A percentile compares a stretch with the other conserved stretches of the same genome.
These are phyloP conservation scores for Aegilops bicornis DNA, from an alignment of 176 grass and related monocot species.

Conservation along the genomic window DNA sequence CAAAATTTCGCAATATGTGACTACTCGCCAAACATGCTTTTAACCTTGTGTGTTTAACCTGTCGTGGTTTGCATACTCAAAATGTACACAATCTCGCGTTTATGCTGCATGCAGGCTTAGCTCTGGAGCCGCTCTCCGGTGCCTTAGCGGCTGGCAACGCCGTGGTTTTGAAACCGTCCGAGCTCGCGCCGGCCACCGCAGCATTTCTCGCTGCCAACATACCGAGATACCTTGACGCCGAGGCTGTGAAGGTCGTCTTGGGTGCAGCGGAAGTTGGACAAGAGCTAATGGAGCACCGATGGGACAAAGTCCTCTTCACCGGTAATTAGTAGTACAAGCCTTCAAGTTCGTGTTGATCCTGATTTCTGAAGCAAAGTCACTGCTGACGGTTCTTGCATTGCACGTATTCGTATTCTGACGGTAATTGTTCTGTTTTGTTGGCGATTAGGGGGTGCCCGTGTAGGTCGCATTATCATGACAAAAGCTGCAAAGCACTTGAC, in stretches of 20 bases:
- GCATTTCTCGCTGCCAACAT: slow-evolving; percentile 60
- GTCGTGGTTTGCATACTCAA: neutral
- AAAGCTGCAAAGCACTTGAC: slow-evolving; percentile 85
- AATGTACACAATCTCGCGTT: neutral
- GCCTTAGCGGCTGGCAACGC: slow-evolving; percentile 78
- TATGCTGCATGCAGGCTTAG: slow-evolving; percentile 32
- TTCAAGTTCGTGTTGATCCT: neutral
- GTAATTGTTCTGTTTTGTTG: neutral
- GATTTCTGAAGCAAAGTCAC: neutral
- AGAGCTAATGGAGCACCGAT: slow-evolving; percentile 73
- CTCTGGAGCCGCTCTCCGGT: slow-evolving; percentile 71
- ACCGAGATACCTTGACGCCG: slow-evolving; percentile 61
- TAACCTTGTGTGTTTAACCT: neutral
- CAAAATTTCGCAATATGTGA: too few species aligned
- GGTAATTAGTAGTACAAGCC: slow-evolving; percentile 27
- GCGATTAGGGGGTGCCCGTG: slow-evolving; percentile 47
- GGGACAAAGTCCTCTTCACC: slow-evolving; percentile 95
- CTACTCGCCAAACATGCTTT: too few species aligned
- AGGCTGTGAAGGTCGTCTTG: slow-evolving; percentile 62
- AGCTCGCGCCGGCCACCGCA: slow-evolving; percentile 57
- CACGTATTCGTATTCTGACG: neutral
- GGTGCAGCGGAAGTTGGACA: slow-evolving; percentile 61
- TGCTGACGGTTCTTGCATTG: neutral
- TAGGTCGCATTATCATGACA: slow-evolving; percentile 68
- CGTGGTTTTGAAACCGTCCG: slow-evolving; percentile 70